A percentile compares a stretch with the other conserved stretches of the same genome.
Evolutionary conservation across 2,329 filamentous ascomycete species (phyloP).

Genomic region (Neofusicoccum umdonicola): DNA sequence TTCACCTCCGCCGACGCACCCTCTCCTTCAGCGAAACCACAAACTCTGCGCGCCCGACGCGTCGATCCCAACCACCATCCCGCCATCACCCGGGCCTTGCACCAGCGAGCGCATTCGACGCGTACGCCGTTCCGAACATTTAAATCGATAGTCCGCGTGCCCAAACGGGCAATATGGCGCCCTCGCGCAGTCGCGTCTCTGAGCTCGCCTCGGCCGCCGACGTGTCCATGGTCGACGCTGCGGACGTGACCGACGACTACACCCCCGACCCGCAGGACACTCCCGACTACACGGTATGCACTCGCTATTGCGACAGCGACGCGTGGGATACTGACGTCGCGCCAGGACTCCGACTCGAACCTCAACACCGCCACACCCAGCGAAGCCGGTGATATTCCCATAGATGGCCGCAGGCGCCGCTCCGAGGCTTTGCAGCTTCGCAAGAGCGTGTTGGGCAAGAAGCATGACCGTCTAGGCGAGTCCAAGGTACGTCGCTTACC

Average conservation of each 20-base stretch:
- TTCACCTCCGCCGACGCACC: conserved; percentile 9
- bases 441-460: conserved; percentile 90
- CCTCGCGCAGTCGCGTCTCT: conserved; percentile 32
- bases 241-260: conserved; percentile 30
- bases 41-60: conserved; percentile 17
- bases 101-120: conserved; percentile 4
- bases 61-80: conserved; percentile 16
- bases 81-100: not conserved
- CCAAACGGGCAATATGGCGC: conserved; percentile 37
- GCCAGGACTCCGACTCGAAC: conserved; percentile 63
- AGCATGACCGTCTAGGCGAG: conserved; percentile 87
- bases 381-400: conserved; percentile 68
- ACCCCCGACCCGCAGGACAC: conserved; percentile 55
- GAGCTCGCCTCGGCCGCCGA: conserved; percentile 34
- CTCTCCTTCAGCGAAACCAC: conserved; percentile 10
- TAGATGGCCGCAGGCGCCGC: conserved; percentile 79
- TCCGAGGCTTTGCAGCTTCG: conserved; percentile 86
- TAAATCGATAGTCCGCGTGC: conserved; percentile 14
- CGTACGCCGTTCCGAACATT: conserved; percentile 3
- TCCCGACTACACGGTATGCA: conserved; percentile 59
- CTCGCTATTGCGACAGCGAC: not conserved
- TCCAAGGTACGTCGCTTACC: conserved; percentile 68
- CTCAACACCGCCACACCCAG: conserved; percentile 76
- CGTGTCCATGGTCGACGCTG: conserved; percentile 39
- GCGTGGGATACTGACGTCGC: conserved; percentile 20